Evolutionary conservation across 2,329 filamentous ascomycete genomes (phyloP).

Genomic region (Didymella pomorum): DNA sequence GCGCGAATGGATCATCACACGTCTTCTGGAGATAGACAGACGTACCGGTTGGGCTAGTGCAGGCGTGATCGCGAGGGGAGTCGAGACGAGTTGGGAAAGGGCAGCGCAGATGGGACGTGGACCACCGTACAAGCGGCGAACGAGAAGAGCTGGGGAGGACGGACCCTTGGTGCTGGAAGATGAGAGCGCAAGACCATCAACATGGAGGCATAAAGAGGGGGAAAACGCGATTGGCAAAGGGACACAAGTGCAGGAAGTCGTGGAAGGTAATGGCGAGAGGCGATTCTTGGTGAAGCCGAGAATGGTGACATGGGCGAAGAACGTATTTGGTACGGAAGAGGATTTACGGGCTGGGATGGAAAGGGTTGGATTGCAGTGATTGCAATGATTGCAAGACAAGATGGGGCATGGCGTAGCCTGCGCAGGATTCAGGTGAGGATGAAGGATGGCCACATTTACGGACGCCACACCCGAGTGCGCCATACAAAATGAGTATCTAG

Average conservation of each 20-base stretch:
- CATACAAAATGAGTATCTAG: not conserved
- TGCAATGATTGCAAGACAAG: not conserved
- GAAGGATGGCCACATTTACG: not conserved
- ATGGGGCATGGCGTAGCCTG: not conserved
- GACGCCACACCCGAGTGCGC: not conserved
- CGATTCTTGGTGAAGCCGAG: slow-evolving; percentile 66
- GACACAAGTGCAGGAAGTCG: slow-evolving; percentile 12
- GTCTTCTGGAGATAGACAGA: slow-evolving; percentile 76
- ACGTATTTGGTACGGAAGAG: slow-evolving; percentile 78
- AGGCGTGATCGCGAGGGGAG: slow-evolving; percentile 80
- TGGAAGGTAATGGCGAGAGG: slow-evolving; percentile 18
- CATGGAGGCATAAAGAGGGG: slow-evolving; percentile 23
- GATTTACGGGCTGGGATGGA: slow-evolving; percentile 63
- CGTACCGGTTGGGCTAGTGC: slow-evolving; percentile 90
- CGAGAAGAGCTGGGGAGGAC: slow-evolving; percentile 31
- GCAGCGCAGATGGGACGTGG: slow-evolving; percentile 76
- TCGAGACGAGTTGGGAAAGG: slow-evolving; percentile 84
- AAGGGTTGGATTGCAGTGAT: slow-evolving; percentile 30
- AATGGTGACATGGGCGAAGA: slow-evolving; percentile 77
- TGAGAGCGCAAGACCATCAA: not conserved
- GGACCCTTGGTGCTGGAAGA: slow-evolving; percentile 35
- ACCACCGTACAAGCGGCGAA: slow-evolving; percentile 67
- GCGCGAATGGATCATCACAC: slow-evolving; percentile 77
- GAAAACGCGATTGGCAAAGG: slow-evolving; percentile 21
- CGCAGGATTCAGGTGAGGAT: not conserved